Evolutionary conservation across 192 early-diverging fungal species (phyloP).

Genomic region (Backusella westeae): DNA sequence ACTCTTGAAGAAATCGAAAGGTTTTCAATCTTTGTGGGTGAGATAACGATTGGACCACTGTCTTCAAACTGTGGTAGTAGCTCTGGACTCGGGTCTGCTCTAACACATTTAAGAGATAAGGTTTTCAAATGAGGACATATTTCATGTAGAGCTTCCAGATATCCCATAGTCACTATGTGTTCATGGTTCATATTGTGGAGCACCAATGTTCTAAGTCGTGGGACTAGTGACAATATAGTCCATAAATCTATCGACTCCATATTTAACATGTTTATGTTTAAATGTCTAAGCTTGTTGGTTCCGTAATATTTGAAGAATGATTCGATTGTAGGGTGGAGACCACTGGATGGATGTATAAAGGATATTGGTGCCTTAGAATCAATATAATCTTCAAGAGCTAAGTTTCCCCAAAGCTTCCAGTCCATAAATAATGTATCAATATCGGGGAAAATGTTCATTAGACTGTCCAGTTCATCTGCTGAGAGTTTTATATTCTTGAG

Average conservation of each 20-base stretch:
- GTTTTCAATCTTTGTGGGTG: not conserved
- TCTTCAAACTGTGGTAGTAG: not conserved
- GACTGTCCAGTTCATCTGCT: not conserved
- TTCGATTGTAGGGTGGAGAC: not conserved
- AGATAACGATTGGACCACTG: not conserved
- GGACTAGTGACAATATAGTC: not conserved
- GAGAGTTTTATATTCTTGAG: not conserved
- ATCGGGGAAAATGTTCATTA: not conserved
- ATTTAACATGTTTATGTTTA: not conserved
- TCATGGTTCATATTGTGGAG: constrained; percentile 9
- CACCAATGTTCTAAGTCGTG: not conserved
- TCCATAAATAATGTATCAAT: not conserved
- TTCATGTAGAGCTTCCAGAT: not conserved
- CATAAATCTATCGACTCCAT: constrained; percentile 1
- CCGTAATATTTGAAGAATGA: not conserved
- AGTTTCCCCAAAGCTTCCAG: constrained; percentile 1
- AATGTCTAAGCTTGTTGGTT: not conserved
- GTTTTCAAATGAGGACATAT: not conserved
- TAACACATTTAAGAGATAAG: not conserved
- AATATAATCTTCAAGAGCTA: not conserved
- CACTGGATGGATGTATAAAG: constrained; percentile 1
- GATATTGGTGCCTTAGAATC: not conserved
- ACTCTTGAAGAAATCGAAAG: constrained; percentile 7
- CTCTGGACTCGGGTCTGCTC: constrained; percentile 4
- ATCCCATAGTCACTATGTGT: constrained; percentile 10